Evolutionary conservation across 768 basidiomycete genomes (phyloP), one percentile per base, ranked within the genome.

Genomic region (Hericium coralloides): DNA sequence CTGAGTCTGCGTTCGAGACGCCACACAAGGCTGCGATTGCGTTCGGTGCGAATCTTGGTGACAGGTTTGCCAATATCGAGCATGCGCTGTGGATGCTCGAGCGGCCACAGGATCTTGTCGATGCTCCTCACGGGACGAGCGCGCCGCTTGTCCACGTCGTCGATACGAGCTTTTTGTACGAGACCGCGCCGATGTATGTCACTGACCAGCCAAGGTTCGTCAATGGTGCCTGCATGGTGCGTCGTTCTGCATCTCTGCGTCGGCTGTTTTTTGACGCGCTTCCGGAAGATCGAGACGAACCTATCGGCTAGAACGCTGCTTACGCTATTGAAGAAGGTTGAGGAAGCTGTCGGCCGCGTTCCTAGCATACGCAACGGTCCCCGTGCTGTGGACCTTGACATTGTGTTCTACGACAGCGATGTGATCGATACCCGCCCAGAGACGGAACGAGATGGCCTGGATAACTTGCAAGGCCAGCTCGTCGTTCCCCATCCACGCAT

Each of bases 171-270:
- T 90, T 93, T 70, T 67, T 98, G 73, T 98, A 98, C 67, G 89
- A 98, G 70, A 94, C 89, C 18, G 77, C 85, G 12, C 92, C 97
- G 0, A 98, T 99, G 97, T 98, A 99, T 67, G 87, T 95, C 45
- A 81, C 81, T 12, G 87, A 97, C 57, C 97, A 99, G 68, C 88
- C 86, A 12, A 73, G 76, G 38, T 98, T 98, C 71, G 79, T 89
- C 58, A 99, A 98, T 65, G 89, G 90, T 61, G 91, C 90, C n/a
- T 89, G 92, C 59, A 73, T 92, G 70, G 95, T 95, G 59, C 57
- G 89, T 76, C 41, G 52, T 49, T 49, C 12, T 41, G 10, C 50
- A 17, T 25, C 25, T 18, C 18, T 4, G 12, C 5, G 15, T 31
- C 20, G 20, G 6, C 7, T 25, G 25, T 14, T 12, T 17, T 31